Percentiles rank a stretch among this genome's conserved stretches.
These are phyloP conservation scores for Fusarium dimerum DNA, from an alignment of 2,329 filamentous ascomycete genomes.

Conservation along the genomic window DNA sequence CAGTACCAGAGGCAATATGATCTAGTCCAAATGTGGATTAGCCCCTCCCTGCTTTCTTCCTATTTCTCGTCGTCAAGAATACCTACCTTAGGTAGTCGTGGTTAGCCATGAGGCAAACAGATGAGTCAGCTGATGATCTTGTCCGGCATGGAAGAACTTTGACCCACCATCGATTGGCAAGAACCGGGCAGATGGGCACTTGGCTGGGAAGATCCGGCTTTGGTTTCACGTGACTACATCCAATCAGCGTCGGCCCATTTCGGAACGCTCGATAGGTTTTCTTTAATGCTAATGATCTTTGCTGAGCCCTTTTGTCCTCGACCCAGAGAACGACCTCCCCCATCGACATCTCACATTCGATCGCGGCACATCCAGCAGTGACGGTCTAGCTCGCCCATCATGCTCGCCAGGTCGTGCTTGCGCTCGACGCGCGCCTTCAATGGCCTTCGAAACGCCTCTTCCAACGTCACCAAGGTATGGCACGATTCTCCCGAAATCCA, in stretches of 20 bases:
- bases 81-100: neutral
- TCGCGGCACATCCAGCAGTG: conserved; percentile 39
- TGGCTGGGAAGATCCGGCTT: conserved; percentile 5
- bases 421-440: conserved; percentile 85
- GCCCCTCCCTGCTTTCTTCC: neutral
- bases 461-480: conserved; percentile 75
- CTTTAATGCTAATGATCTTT: conserved; percentile 40
- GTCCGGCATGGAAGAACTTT: conserved; percentile 23
- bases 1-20: conserved; percentile 19
- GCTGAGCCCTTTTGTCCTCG: conserved; percentile 42
- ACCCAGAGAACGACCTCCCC: conserved; percentile 38
- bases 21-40: conserved; percentile 11
- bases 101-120: neutral
- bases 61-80: conserved; percentile 19
- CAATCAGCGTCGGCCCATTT: conserved; percentile 47
- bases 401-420: conserved; percentile 92
- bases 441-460: conserved; percentile 72
- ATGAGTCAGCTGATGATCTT: conserved; percentile 4
- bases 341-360: conserved; percentile 39
- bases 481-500: conserved; percentile 19
- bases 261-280: conserved; percentile 45
- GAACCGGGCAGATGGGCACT: neutral
- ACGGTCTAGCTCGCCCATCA: conserved; percentile 57
- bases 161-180: neutral
- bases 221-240: conserved; percentile 37